Conservation (phyloP, 345 rosid genomes). For the Crucihimalaya himalaica region DNA sequence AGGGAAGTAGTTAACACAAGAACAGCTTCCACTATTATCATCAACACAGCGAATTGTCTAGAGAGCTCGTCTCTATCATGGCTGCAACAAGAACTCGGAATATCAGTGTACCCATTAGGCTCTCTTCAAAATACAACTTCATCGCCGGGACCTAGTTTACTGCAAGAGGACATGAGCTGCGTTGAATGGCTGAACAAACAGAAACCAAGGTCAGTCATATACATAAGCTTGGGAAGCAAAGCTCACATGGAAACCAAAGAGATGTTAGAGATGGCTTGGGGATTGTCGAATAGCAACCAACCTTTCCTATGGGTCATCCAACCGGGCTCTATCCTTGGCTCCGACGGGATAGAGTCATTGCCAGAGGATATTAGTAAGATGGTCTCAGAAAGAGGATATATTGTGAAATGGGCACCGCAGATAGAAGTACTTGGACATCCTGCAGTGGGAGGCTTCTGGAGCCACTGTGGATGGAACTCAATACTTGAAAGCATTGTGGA, state of each 20-base stretch:
- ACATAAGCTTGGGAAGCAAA: conserved; percentile 63
- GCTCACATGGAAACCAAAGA: conserved; percentile 31
- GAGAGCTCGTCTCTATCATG: conserved; percentile 30
- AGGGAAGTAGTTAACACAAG: conserved; percentile 20
- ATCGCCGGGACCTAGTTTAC: background rate
- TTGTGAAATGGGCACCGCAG: conserved; percentile 44
- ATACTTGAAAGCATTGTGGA: conserved; percentile 39
- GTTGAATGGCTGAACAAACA: conserved; percentile 52
- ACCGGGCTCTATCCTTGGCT: conserved; percentile 1
- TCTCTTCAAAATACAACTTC: conserved; percentile 34
- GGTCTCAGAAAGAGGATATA: conserved; percentile 28
- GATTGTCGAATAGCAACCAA: conserved; percentile 34
- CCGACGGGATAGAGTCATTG: conserved; percentile 16
- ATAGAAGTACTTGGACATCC: conserved; percentile 28
- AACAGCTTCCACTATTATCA: conserved; percentile 17
- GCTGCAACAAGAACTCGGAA: conserved; percentile 29
- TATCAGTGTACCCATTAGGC: conserved; percentile 30
- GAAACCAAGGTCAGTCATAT: conserved; percentile 49
- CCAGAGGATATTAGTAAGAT: conserved; percentile 23
- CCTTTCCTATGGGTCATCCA: conserved; percentile 44
- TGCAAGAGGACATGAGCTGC: conserved; percentile 44
- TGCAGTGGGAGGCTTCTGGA: conserved; percentile 43
- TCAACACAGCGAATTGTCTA: conserved; percentile 30
- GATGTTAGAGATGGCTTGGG: conserved; percentile 40
- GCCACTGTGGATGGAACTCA: conserved; percentile 47